Percentiles rank a stretch among this genome's conserved stretches.
phyloP scores from a whole-genome alignment of 148 eudicot species.

The Bassia scoparia region DNA sequence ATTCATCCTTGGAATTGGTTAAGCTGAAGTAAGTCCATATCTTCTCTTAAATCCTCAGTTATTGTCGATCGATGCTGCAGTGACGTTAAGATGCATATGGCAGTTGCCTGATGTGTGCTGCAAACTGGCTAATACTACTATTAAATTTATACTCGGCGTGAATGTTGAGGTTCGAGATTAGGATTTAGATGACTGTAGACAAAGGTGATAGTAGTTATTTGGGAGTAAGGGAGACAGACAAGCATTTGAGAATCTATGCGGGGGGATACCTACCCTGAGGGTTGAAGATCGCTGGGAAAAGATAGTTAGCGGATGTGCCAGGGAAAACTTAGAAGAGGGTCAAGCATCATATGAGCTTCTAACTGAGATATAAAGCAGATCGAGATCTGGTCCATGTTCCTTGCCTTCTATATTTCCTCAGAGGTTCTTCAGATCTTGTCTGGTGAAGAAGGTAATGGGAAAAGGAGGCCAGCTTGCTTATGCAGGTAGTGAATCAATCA shows the following conservation, averaged over 20 bases:
- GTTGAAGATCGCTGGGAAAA: constrained; percentile 75
- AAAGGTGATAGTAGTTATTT: constrained; percentile 33
- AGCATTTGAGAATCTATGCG: constrained; percentile 81
- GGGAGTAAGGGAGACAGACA: constrained; percentile 84
- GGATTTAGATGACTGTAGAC: constrained; percentile 49
- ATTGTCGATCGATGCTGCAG: background rate
- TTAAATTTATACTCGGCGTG: constrained; percentile 15
- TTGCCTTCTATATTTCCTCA: constrained; percentile 62
- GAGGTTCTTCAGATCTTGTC: constrained; percentile 44
- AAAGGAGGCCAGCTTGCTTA: constrained; percentile 51
- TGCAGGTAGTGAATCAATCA: constrained; percentile 48
- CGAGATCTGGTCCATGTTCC: constrained; percentile 72
- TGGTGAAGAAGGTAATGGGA: constrained; percentile 49
- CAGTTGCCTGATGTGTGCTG: constrained; percentile 1
- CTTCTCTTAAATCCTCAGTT: constrained; percentile 10
- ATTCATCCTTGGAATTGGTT: constrained; percentile 21
- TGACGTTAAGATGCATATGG: background rate
- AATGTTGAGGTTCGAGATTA: constrained; percentile 19
- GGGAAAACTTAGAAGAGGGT: constrained; percentile 72
- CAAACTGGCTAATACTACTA: constrained; percentile 7
- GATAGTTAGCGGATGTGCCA: constrained; percentile 62
- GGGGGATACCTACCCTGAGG: constrained; percentile 60
- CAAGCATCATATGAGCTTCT: constrained; percentile 73
- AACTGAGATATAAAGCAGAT: constrained; percentile 58
- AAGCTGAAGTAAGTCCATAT: constrained; percentile 16